Evolutionary conservation across 345 rosid species (phyloP).

Genomic region (Salix brachista): DNA sequence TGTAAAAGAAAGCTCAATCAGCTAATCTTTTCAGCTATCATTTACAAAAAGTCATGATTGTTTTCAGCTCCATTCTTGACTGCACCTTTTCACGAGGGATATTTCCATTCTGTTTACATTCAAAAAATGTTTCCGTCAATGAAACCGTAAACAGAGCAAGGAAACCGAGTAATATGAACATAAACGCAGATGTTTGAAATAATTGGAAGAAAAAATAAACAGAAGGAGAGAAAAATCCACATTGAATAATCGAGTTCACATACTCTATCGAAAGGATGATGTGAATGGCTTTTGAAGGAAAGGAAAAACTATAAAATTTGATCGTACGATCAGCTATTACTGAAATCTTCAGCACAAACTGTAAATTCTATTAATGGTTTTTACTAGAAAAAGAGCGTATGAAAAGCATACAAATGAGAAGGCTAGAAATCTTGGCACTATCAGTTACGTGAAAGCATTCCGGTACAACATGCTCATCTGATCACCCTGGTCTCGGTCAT

Average conservation of each 20-base stretch:
- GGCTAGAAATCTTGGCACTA: background rate
- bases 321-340: background rate
- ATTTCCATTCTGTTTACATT: conserved; percentile 8
- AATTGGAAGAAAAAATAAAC: background rate
- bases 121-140: conserved; percentile 2
- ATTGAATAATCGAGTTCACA: background rate
- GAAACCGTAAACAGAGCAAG: background rate
- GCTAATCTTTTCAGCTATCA: conserved; percentile 16
- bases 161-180: background rate
- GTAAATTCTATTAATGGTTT: background rate
- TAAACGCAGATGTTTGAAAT: background rate
- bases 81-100: conserved; percentile 12
- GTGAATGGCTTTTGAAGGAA: background rate
- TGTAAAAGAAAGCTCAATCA: conserved; percentile 8
- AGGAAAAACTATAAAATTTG: background rate
- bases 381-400: background rate
- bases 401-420: background rate
- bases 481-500: background rate
- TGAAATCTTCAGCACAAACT: background rate
- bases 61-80: conserved; percentile 22
- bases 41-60: conserved; percentile 23
- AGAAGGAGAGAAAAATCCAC: background rate
- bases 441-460: background rate
- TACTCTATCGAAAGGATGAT: background rate
- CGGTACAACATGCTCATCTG: background rate